Percentiles rank a stretch among this genome's conserved stretches.
These are phyloP conservation scores for Ashbya aceris DNA, from an alignment of 1,139 yeast genomes.

Conservation along the genomic window DNA sequence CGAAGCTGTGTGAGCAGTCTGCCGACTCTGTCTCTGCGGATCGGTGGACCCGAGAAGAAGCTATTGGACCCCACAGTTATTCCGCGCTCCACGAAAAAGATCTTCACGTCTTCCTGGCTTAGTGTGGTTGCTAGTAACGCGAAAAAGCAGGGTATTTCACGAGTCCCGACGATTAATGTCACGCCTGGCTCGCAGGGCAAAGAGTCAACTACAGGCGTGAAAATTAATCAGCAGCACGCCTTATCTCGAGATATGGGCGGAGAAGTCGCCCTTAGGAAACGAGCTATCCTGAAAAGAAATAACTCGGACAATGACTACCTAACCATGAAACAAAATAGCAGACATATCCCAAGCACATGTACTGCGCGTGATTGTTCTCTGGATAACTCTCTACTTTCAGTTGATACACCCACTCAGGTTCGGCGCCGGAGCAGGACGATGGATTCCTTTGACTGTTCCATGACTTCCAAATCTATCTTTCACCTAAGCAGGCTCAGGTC, in stretches of 20 bases:
- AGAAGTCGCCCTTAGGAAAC: not conserved
- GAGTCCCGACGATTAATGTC: not conserved
- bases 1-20: conserved; percentile 6
- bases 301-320: not conserved
- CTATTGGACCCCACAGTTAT: not conserved
- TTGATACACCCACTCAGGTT: conserved; percentile 7
- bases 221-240: not conserved
- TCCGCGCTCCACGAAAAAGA: not conserved
- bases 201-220: not conserved
- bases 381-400: conserved; percentile 1
- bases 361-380: not conserved
- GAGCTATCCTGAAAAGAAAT: not conserved
- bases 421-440: conserved; percentile 28
- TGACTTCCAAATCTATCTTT: not conserved
- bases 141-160: not conserved
- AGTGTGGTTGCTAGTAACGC: not conserved
- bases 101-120: not conserved
- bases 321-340: not conserved
- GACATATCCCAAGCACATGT: not conserved
- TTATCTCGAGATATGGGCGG: not conserved
- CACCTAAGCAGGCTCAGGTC: conserved; percentile 6
- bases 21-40: conserved; percentile 2
- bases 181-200: not conserved
- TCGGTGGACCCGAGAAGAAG: not conserved
- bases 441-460: conserved; percentile 17